phyloP scores from a whole-genome alignment of 1,284 basidiomycete species.

The Leccinum huronense region DNA sequence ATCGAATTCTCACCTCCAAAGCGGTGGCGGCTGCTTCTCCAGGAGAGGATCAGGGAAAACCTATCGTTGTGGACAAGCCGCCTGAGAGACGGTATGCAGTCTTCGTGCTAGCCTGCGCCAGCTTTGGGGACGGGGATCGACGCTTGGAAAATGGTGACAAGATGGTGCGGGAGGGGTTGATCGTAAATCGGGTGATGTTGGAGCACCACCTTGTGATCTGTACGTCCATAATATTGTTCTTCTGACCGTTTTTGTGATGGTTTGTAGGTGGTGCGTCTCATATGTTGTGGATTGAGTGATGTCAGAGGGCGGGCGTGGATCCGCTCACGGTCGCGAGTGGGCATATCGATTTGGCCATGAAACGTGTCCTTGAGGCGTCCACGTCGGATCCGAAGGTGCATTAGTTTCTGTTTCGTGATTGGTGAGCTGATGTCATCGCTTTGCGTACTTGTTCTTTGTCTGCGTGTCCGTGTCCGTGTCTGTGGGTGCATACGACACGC shows the following conservation, averaged over 20 bases:
- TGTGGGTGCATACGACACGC: background rate
- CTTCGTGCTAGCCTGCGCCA: slow-evolving; percentile 50
- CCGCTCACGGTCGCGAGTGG: slow-evolving; percentile 60
- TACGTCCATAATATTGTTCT: slow-evolving; percentile 34
- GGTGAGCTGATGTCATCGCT: background rate
- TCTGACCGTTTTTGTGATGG: too few relatives aligned
- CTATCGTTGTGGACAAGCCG: slow-evolving; percentile 40
- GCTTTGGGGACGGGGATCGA: slow-evolving; percentile 35
- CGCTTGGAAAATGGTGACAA: slow-evolving; percentile 22
- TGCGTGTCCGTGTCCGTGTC: background rate
- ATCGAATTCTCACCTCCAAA: slow-evolving; percentile 45
- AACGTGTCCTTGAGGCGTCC: slow-evolving; percentile 48
- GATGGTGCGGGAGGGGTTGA: slow-evolving; percentile 41
- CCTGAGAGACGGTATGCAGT: slow-evolving; percentile 44
- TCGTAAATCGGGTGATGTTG: slow-evolving; percentile 63
- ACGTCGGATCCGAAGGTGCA: slow-evolving; percentile 44
- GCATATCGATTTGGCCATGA: slow-evolving; percentile 51
- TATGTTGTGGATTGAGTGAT: slow-evolving; percentile 82
- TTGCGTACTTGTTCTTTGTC: background rate
- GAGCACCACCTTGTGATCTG: slow-evolving; percentile 77
- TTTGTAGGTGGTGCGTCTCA: slow-evolving; percentile 51
- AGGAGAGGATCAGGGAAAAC: slow-evolving; percentile 35
- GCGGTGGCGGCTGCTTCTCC: background rate
- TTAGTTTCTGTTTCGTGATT: background rate
- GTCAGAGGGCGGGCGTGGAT: slow-evolving; percentile 66